phyloP scores from a whole-genome alignment of 2,329 filamentous ascomycete species.

The Penicillium sp. region DNA sequence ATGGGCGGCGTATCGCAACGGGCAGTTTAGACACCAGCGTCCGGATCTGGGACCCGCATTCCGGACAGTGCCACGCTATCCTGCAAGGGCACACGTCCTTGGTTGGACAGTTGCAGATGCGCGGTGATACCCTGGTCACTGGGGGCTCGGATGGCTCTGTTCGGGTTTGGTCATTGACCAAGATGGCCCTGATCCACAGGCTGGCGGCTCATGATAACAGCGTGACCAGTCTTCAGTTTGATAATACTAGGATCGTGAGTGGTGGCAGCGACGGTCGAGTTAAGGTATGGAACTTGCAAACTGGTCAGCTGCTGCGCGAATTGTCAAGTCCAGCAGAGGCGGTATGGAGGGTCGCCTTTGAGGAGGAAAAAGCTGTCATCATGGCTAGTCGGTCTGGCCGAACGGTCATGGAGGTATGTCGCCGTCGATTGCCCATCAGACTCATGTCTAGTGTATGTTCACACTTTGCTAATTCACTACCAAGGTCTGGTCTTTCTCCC shows the following conservation, averaged over 20 bases:
- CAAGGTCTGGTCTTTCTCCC: conserved; percentile 93
- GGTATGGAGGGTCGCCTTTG: conserved; percentile 97
- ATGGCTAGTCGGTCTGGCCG: conserved; percentile 82
- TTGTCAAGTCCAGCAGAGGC: conserved; percentile 89
- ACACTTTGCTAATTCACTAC: conserved; percentile 25
- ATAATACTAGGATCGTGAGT: conserved; percentile 91
- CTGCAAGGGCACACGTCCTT: conserved; percentile 96
- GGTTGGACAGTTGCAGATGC: conserved; percentile 95
- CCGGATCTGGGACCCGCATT: conserved; percentile 90
- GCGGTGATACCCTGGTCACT: conserved; percentile 90
- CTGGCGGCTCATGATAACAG: conserved; percentile 97
- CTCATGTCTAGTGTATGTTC: not conserved
- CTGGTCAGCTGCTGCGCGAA: conserved; percentile 86
- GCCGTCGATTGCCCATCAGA: not conserved
- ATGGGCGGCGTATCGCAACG: conserved; percentile 89
- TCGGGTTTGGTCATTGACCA: conserved; percentile 90
- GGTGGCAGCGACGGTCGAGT: conserved; percentile 96
- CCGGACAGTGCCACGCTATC: conserved; percentile 85
- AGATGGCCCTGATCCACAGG: conserved; percentile 88
- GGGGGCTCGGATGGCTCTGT: conserved; percentile 96
- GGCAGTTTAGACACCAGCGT: conserved; percentile 97
- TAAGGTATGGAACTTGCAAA: conserved; percentile 97
- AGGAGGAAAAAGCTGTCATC: conserved; percentile 96
- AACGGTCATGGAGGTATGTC: conserved; percentile 93
- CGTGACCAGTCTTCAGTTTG: conserved; percentile 95